Percentiles rank a stretch among this genome's conserved stretches.
Evolutionary conservation across 371 early-diverging fungal genomes (phyloP).

Genomic region (Syncephalastrum sp.): DNA sequence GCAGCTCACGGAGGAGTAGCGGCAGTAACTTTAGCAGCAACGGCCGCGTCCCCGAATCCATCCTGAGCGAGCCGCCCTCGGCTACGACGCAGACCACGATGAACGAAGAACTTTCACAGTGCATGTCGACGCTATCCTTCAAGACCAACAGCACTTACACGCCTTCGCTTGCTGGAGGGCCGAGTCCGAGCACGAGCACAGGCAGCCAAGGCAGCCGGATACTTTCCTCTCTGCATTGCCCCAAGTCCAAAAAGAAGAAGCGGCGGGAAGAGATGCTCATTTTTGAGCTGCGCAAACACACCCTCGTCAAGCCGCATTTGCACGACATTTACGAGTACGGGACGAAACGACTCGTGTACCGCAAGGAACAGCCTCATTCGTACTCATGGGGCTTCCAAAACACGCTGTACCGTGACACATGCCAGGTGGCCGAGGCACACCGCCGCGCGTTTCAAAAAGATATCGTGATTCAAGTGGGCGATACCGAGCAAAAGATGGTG

Average conservation of each 20-base stretch:
- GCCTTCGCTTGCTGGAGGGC: slow-evolving; percentile 4
- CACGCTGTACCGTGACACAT: slow-evolving; percentile 23
- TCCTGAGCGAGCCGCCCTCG: slow-evolving; percentile 12
- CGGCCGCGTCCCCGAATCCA: slow-evolving; percentile 6
- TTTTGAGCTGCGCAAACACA: slow-evolving; percentile 38
- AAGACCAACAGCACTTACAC: slow-evolving; percentile 1
- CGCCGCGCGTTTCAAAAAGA: slow-evolving; percentile 47
- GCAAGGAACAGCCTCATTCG: slow-evolving; percentile 46
- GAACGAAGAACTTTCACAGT: slow-evolving; percentile 10
- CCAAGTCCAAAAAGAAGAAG: slow-evolving; percentile 12
- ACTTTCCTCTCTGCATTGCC: slow-evolving; percentile 4
- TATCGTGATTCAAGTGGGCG: slow-evolving; percentile 37
- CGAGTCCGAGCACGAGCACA: slow-evolving; percentile 12
- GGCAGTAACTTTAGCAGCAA: slow-evolving; percentile 2
- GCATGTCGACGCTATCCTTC: slow-evolving; percentile 8
- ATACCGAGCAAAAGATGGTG: slow-evolving; percentile 18
- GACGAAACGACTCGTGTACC: slow-evolving; percentile 32
- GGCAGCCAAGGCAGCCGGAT: slow-evolving; percentile 11
- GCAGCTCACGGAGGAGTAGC: background rate
- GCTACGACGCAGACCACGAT: slow-evolving; percentile 11
- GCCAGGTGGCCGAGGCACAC: slow-evolving; percentile 38
- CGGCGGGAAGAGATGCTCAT: slow-evolving; percentile 22
- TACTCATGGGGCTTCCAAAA: slow-evolving; percentile 58
- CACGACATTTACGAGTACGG: slow-evolving; percentile 34
- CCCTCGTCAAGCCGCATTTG: slow-evolving; percentile 31